phyloP scores from a whole-genome alignment of 148 eudicot species.

The Chenopodium formosanum region DNA sequence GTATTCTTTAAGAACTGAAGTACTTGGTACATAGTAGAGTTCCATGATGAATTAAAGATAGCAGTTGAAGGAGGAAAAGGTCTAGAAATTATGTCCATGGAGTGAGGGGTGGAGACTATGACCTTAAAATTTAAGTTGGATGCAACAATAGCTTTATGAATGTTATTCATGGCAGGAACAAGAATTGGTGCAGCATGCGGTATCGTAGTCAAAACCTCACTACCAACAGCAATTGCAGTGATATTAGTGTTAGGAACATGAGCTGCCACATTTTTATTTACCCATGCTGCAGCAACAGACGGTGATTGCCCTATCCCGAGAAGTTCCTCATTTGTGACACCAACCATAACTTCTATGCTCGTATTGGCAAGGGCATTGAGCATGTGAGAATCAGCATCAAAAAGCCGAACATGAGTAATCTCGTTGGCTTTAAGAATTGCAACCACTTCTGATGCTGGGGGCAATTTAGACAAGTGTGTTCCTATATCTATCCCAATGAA shows the following conservation, averaged over 20 bases:
- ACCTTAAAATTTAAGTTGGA: constrained; percentile 64
- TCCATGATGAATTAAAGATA: constrained; percentile 71
- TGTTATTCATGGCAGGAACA: constrained; percentile 74
- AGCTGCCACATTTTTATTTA: constrained; percentile 72
- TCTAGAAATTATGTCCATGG: constrained; percentile 75
- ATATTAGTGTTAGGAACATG: constrained; percentile 80
- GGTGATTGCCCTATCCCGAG: constrained; percentile 67
- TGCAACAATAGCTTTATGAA: constrained; percentile 84
- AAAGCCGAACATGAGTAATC: constrained; percentile 82
- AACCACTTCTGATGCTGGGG: constrained; percentile 59
- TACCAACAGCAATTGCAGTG: constrained; percentile 77
- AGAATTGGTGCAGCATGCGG: constrained; percentile 75
- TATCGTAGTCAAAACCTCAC: constrained; percentile 64
- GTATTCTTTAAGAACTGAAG: constrained; percentile 85
- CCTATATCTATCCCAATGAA: constrained; percentile 72
- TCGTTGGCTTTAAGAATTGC: constrained; percentile 54
- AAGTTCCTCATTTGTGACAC: constrained; percentile 73
- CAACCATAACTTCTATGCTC: constrained; percentile 75
- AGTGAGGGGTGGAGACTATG: constrained; percentile 81
- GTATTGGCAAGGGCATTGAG: constrained; percentile 73
- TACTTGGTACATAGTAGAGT: constrained; percentile 63
- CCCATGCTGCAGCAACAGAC: constrained; percentile 76
- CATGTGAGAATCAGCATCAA: constrained; percentile 68
- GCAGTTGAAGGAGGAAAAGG: constrained; percentile 95
- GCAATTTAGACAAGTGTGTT: constrained; percentile 60